A percentile compares a stretch with the other conserved stretches of the same genome.
Evolutionary conservation across 2,329 filamentous ascomycete genomes (phyloP).

Genomic region (Waltergamsia citrina): DNA sequence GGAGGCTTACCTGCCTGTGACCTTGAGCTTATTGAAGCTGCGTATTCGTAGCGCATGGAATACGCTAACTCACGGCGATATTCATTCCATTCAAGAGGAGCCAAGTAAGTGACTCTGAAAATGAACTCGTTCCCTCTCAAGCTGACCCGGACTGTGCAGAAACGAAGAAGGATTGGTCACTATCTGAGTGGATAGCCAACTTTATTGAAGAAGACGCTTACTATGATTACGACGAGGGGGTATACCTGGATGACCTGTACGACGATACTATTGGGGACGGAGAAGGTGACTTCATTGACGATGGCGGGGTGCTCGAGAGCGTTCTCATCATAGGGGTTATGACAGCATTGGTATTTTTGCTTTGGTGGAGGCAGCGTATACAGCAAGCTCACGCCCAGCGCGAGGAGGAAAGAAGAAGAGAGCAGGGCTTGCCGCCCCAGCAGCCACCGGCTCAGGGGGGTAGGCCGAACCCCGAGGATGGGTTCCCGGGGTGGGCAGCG

Average conservation of each 20-base stretch:
- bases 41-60: conserved; percentile 89
- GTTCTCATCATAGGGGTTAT: conserved; percentile 74
- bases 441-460: conserved; percentile 10
- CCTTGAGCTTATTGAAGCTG: conserved; percentile 78
- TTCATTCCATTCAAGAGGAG: conserved; percentile 89
- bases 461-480: conserved; percentile 11
- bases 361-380: conserved; percentile 71
- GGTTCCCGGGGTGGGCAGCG: conserved; percentile 24
- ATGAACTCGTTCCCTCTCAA: background rate
- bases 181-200: conserved; percentile 78
- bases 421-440: conserved; percentile 18
- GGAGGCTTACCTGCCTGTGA: conserved; percentile 90
- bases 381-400: conserved; percentile 44
- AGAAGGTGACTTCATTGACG: conserved; percentile 53
- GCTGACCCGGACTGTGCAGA: conserved; percentile 34
- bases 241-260: conserved; percentile 41
- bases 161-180: conserved; percentile 62
- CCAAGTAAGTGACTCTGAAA: conserved; percentile 49
- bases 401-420: conserved; percentile 20
- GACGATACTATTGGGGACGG: conserved; percentile 47
- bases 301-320: conserved; percentile 76
- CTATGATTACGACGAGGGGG: conserved; percentile 54
- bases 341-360: conserved; percentile 61
- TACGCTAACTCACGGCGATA: conserved; percentile 75
- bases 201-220: conserved; percentile 66